A percentile compares a stretch with the other conserved stretches of the same genome.
Evolutionary conservation across 345 rosid species (phyloP).

Genomic region (Litchi chinensis): DNA sequence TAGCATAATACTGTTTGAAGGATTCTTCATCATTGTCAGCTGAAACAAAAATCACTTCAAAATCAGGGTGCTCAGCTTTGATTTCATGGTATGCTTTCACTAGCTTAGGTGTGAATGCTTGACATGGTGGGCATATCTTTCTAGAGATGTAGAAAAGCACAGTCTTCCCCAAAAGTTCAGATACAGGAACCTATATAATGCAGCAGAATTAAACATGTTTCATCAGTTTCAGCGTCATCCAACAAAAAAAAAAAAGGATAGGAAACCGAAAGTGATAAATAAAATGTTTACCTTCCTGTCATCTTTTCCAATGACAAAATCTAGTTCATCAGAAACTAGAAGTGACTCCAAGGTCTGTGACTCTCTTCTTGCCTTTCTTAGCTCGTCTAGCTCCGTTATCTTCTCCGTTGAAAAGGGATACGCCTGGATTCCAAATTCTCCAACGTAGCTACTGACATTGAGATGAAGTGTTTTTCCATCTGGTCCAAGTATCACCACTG

Average conservation of each 20-base stretch:
- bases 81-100: conserved; percentile 38
- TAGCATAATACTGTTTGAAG: conserved; percentile 31
- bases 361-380: conserved; percentile 33
- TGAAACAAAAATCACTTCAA: conserved; percentile 46
- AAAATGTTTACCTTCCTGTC: conserved; percentile 34
- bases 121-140: conserved; percentile 48
- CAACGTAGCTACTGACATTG: conserved; percentile 34
- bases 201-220: not conserved
- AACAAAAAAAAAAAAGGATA: not conserved
- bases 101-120: conserved; percentile 42
- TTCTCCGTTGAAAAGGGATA: conserved; percentile 47
- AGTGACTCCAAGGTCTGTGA: conserved; percentile 42
- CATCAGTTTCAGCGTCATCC: not conserved
- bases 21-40: conserved; percentile 40
- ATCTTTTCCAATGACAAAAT: conserved; percentile 39
- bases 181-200: conserved; percentile 34
- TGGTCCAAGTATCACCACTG: conserved; percentile 40
- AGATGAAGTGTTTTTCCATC: conserved; percentile 41
- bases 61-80: conserved; percentile 33
- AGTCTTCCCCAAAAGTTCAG: conserved; percentile 42
- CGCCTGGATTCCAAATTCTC: conserved; percentile 37
- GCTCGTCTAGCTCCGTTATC: conserved; percentile 35
- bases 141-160: conserved; percentile 52
- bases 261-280: not conserved
- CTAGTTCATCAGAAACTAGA: conserved; percentile 31